Percentiles rank a stretch among this genome's conserved stretches.
Evolutionary conservation across 345 rosid species (phyloP).

Genomic region (Viola odorata): DNA sequence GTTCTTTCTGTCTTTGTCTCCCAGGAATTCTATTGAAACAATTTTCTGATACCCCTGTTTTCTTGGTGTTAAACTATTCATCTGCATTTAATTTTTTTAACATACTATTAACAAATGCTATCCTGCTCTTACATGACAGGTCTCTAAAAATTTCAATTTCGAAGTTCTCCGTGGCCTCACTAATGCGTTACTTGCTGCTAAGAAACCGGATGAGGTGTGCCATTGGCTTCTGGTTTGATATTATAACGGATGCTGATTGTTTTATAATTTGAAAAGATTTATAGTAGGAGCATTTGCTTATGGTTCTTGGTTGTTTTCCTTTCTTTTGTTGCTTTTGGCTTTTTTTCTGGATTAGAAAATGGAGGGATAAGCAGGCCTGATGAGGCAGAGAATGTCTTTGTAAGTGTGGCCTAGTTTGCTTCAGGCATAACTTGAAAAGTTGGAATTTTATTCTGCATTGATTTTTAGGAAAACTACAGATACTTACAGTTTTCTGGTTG

Average conservation of each 20-base stretch:
- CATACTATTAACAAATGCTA: neutral
- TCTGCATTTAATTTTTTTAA: neutral
- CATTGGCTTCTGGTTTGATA: constrained; percentile 3
- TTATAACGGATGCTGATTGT: neutral
- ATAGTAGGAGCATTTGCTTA: neutral
- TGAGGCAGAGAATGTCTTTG: too few species aligned
- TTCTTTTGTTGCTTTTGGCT: too few species aligned
- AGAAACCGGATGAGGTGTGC: constrained; percentile 80
- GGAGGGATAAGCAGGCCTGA: too few species aligned
- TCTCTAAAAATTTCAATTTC: constrained; percentile 53
- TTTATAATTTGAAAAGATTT: neutral
- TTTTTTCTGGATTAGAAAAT: too few species aligned
- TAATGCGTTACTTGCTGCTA: constrained; percentile 84
- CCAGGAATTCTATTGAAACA: too few species aligned
- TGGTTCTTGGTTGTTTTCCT: neutral
- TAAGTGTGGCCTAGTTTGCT: too few species aligned
- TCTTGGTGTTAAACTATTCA: neutral
- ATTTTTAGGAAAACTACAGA: too few species aligned
- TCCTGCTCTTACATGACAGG: constrained; percentile 32
- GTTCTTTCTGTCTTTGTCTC: too few species aligned
- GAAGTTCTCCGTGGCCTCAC: constrained; percentile 79
- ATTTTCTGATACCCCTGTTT: too few species aligned
- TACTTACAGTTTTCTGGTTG: too few species aligned
- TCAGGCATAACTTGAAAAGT: too few species aligned
- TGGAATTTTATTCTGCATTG: too few species aligned